These are phyloP conservation scores for Bothriochloa decipiens DNA, from an alignment of 176 grass and related monocot genomes.

Conservation along the genomic window DNA sequence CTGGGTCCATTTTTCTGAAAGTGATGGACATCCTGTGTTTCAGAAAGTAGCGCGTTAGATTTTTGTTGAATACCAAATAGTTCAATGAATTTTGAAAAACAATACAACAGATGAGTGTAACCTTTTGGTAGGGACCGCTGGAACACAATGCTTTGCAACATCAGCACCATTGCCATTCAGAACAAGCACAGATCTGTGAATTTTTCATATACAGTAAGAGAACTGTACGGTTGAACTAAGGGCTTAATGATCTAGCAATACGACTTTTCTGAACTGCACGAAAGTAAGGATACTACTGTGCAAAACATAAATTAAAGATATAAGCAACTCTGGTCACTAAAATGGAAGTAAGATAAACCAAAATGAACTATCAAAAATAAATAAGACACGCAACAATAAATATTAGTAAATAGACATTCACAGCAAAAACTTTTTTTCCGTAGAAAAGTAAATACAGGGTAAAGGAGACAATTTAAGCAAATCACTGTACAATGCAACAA, in stretches of 20 bases:
- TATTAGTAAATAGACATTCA: background rate
- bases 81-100: slow-evolving; percentile 25
- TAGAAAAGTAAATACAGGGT: background rate
- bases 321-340: background rate
- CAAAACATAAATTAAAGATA: slow-evolving; percentile 13
- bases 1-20: slow-evolving; percentile 83
- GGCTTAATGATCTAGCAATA: background rate
- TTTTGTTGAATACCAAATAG: slow-evolving; percentile 32
- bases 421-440: background rate
- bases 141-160: slow-evolving; percentile 87
- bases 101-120: slow-evolving; percentile 32
- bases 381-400: background rate
- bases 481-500: slow-evolving; percentile 16
- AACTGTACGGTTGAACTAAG: background rate
- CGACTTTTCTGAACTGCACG: background rate
- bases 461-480: slow-evolving; percentile 15
- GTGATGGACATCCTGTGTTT: slow-evolving; percentile 88
- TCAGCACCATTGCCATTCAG: slow-evolving; percentile 90
- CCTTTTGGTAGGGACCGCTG: slow-evolving; percentile 79
- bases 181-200: slow-evolving; percentile 76
- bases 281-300: background rate
- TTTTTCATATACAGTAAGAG: slow-evolving; percentile 39
- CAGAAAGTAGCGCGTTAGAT: slow-evolving; percentile 20
- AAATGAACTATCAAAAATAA: slow-evolving; percentile 6
- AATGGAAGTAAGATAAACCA: background rate